Evolutionary conservation across 371 early-diverging fungal species (phyloP).

Genomic region (Apophysomyces elegans): DNA sequence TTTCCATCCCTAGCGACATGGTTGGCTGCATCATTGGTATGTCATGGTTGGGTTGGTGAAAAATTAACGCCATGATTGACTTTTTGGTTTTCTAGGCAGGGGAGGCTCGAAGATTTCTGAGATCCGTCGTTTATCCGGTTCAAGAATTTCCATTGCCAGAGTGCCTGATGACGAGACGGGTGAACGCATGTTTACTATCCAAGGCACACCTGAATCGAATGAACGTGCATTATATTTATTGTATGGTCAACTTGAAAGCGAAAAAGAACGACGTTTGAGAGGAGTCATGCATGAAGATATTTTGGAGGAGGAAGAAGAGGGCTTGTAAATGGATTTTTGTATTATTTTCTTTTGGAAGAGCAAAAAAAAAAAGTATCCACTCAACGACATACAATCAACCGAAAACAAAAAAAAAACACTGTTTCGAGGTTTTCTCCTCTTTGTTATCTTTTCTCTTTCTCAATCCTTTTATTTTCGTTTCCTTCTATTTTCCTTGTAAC

Average conservation of each 20-base stretch:
- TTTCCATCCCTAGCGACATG: slow-evolving; percentile 87
- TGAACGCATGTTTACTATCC: slow-evolving; percentile 90
- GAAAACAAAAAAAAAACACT: background rate
- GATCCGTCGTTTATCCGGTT: slow-evolving; percentile 84
- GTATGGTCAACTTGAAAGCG: slow-evolving; percentile 85
- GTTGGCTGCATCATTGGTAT: slow-evolving; percentile 87
- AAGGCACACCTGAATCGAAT: slow-evolving; percentile 84
- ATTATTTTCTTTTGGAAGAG: slow-evolving; percentile 11
- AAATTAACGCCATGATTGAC: background rate
- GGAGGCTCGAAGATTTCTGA: slow-evolving; percentile 90
- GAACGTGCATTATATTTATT: slow-evolving; percentile 89
- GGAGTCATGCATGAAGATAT: slow-evolving; percentile 39
- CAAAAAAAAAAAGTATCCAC: slow-evolving; percentile 4
- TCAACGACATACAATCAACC: slow-evolving; percentile 8
- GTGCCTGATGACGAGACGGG: slow-evolving; percentile 74
- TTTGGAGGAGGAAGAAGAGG: slow-evolving; percentile 37
- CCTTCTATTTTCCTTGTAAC: slow-evolving; percentile 12
- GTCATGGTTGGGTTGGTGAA: background rate
- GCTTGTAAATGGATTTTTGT: slow-evolving; percentile 9
- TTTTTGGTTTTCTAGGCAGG: slow-evolving; percentile 50
- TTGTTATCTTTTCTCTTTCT: background rate
- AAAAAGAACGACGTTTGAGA: slow-evolving; percentile 78
- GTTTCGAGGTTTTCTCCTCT: slow-evolving; percentile 8
- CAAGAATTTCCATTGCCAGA: slow-evolving; percentile 86
- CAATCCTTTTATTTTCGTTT: background rate